Evolutionary conservation across 83 land plant genomes (phyloP).

Genomic region (Thuja plicata): DNA sequence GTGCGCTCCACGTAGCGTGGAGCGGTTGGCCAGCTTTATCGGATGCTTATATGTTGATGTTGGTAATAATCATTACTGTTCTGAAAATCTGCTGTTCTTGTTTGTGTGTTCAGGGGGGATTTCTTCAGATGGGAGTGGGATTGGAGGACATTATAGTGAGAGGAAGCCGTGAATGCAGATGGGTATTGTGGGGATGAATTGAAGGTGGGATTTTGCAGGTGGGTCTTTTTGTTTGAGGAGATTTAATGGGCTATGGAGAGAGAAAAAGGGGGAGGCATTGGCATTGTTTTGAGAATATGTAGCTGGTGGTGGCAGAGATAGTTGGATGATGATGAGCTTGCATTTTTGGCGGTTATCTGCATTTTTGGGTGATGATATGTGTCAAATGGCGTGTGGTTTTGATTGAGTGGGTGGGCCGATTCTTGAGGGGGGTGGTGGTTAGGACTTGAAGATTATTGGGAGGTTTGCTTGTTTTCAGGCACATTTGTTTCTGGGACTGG

Average conservation of each 20-base stretch:
- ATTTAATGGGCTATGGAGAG: not conserved
- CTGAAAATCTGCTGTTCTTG: not conserved
- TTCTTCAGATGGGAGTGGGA: not conserved
- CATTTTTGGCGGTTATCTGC: not conserved
- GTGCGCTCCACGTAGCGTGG: constrained; percentile 10
- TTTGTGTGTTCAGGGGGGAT: too few relatives aligned
- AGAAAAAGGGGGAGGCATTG: not conserved
- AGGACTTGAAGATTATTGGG: not conserved
- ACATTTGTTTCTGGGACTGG: not conserved
- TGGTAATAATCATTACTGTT: not conserved
- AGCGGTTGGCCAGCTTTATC: constrained; percentile 8
- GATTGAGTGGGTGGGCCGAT: constrained; percentile 8
- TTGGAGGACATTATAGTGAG: not conserved
- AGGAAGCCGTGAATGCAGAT: not conserved
- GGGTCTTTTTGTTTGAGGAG: not conserved
- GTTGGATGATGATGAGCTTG: not conserved
- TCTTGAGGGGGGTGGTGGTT: constrained; percentile 10
- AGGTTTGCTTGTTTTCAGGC: not conserved
- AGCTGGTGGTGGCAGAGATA: not conserved
- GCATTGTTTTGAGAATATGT: not conserved
- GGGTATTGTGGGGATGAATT: not conserved
- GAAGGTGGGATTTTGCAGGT: not conserved
- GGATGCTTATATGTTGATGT: constrained; percentile 6
- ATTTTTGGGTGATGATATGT: not conserved
- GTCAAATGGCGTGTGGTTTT: not conserved